Evolutionary conservation across 2,329 filamentous ascomycete species (phyloP), one percentile per base, ranked within the genome.

Genomic region (Ceratocystis colombiana): DNA sequence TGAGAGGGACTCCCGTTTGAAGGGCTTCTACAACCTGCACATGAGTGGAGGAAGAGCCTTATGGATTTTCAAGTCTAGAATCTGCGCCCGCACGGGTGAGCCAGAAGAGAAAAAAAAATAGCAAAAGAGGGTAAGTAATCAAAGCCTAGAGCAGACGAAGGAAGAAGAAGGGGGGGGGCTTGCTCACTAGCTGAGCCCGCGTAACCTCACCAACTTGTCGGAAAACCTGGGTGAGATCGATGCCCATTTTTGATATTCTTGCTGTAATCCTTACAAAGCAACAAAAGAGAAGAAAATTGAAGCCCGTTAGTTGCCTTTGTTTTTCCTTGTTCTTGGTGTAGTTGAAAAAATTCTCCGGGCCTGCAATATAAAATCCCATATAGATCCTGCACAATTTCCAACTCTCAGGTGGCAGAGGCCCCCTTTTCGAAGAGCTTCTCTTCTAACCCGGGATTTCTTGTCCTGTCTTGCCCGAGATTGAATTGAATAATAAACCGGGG

Each of bases 311-410:
- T 10, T n/a, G 6, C 17, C n/a, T 48, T 20, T 22, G 8, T 20
- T 22, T 55, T 25, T 30, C 22, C 50, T 2, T 2, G 12, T 1
- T 15, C 25, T 22, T 55, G 6, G 25, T 55, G 25, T 41, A 41
- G 37, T 41, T 41, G 37, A 12, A 41, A 37, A 3, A 41, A 41
- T 33, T 57, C 53, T 33, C 53, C 53, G 53, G 53, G 30, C 53
- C 53, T 57, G 53, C 53, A 57, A 57, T 57, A 30, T 57, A 50
- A 41, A 50, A 50, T 50, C n/a, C 48, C 48, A 50, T 50, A 25
- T 50, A 57, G 17, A 57, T 57, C 53, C 53, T 57, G 5, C 22
- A 57, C 53, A 57, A 57, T 57, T 57, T 57, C 53, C 53, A 57
- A 12, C 12, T 12, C 2, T 50, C 20, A 12, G 48, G 22, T 57